A percentile compares a stretch with the other conserved stretches of the same genome.
These are phyloP conservation scores for Myxozyma neotropica DNA, from an alignment of 805 yeast genomes.

Conservation along the genomic window DNA sequence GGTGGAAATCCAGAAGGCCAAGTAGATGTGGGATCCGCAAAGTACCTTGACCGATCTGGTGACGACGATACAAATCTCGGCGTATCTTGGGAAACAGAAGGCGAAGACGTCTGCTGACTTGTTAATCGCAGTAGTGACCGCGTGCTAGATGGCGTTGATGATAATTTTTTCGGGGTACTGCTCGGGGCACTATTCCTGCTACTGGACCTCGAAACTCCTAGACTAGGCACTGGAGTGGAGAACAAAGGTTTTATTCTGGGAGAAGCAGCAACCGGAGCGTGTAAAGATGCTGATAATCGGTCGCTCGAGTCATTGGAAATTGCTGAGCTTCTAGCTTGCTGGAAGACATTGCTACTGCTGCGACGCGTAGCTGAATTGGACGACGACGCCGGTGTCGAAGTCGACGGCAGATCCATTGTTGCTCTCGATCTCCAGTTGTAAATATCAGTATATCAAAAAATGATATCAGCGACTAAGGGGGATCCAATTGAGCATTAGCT, in stretches of 20 bases:
- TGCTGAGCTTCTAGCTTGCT: conserved; percentile 2
- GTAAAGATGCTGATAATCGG: neutral
- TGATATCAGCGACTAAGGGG: too few relatives aligned
- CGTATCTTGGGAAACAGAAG: neutral
- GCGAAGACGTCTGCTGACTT: neutral
- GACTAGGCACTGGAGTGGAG: neutral
- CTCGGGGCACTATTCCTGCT: too few relatives aligned
- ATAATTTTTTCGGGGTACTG: neutral
- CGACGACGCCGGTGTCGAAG: conserved; percentile 10
- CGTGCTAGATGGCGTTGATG: neutral
- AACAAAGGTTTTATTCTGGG: conserved; percentile 2
- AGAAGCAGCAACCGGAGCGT: neutral
- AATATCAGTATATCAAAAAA: too few relatives aligned
- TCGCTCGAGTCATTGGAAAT: neutral
- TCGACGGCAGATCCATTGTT: conserved; percentile 1
- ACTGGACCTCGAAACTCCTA: neutral
- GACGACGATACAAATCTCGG: neutral
- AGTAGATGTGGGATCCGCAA: conserved; percentile 18
- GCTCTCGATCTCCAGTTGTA: neutral
- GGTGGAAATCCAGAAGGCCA: conserved; percentile 33
- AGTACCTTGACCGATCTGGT: conserved; percentile 9
- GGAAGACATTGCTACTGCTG: conserved; percentile 8
- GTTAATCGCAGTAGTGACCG: neutral
- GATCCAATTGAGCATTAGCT: too few relatives aligned
- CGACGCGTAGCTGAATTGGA: conserved; percentile 6